Conservation (phyloP, 164 flowering plant genomes). For the Stephania yunnanensis region DNA sequence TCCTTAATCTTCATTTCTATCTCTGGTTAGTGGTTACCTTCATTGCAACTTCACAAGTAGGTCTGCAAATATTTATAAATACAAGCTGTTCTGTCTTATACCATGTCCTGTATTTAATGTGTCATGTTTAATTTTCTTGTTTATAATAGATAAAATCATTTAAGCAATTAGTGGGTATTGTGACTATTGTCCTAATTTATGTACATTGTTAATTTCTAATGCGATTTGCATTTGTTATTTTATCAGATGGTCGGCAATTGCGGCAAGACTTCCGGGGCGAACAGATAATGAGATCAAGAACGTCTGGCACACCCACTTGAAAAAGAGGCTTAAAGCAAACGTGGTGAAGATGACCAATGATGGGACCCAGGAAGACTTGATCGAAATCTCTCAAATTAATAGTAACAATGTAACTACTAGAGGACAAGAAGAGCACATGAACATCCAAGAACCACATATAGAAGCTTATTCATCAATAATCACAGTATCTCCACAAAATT, state of each 20-base stretch:
- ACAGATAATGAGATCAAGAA: slow-evolving; percentile 37
- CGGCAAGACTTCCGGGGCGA: slow-evolving; percentile 32
- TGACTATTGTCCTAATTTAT: not conserved
- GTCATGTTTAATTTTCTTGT: too few relatives aligned
- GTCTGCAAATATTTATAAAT: not conserved
- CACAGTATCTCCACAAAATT: slow-evolving; percentile 27
- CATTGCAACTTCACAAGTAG: not conserved
- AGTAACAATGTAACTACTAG: not conserved
- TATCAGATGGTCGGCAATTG: slow-evolving; percentile 33
- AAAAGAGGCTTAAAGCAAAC: slow-evolving; percentile 25
- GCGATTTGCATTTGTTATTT: slow-evolving; percentile 3
- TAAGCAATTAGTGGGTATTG: not conserved
- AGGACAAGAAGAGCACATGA: not conserved
- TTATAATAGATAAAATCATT: too few relatives aligned
- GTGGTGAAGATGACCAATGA: slow-evolving; percentile 12
- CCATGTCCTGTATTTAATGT: not conserved
- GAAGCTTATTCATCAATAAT: not conserved
- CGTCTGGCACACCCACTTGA: slow-evolving; percentile 38
- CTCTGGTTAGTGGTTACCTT: not conserved
- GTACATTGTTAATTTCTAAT: slow-evolving; percentile 3
- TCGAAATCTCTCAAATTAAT: not conserved
- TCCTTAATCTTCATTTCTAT: not conserved
- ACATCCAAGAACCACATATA: not conserved
- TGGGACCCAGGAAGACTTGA: slow-evolving; percentile 1
- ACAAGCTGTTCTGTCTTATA: not conserved